A percentile compares a stretch with the other conserved stretches of the same genome.
Conservation (phyloP, 225 moss, liverwort and hornwort species). For the Rhytidiadelphus loreus region DNA sequence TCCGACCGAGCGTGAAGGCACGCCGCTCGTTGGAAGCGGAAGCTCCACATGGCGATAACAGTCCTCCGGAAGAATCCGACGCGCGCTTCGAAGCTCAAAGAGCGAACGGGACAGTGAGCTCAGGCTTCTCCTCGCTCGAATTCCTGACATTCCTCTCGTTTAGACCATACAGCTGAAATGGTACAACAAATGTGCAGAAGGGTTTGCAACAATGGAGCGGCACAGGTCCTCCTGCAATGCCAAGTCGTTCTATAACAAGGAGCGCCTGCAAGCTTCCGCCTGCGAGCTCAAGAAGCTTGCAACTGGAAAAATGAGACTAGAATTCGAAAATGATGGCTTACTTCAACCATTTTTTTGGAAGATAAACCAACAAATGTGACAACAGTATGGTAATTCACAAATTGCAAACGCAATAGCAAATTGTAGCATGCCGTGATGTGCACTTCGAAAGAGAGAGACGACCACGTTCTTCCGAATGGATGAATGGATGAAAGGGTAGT, state of each 20-base stretch:
- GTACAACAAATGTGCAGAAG: neutral
- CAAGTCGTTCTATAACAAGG: neutral
- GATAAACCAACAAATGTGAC: neutral
- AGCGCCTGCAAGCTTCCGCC: neutral
- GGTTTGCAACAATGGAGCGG: neutral
- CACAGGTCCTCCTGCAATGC: neutral
- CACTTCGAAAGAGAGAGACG: neutral
- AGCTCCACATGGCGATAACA: neutral
- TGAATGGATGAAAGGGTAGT: too few relatives aligned
- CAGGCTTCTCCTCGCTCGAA: slow-evolving; percentile 10
- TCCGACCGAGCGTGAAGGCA: neutral
- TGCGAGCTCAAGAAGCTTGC: neutral
- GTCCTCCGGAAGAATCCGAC: neutral
- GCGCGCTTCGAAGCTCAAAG: neutral
- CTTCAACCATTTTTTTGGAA: neutral
- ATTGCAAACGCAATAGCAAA: neutral
- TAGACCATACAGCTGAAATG: neutral
- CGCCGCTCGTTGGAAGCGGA: neutral
- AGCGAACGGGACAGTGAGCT: neutral
- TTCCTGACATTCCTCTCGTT: slow-evolving; percentile 4
- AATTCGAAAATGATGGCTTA: neutral
- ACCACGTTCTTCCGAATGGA: neutral
- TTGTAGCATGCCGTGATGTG: neutral
- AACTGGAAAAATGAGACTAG: neutral
- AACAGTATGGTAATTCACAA: neutral